phyloP scores from a whole-genome alignment of 768 basidiomycete genomes.

The Suillus americanus region DNA sequence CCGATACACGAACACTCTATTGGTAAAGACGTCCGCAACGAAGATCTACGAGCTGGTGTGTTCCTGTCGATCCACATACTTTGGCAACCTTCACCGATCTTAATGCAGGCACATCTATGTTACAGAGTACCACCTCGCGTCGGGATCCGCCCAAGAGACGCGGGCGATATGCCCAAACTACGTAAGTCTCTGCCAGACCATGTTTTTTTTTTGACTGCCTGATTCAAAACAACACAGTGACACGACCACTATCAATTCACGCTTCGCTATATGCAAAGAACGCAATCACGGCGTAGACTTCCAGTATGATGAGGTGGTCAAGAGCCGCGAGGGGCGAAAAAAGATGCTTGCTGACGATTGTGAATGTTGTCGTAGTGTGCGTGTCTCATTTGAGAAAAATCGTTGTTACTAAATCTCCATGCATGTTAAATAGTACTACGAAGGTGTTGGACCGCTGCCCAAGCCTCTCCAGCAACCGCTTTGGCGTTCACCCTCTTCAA shows the following conservation, averaged over 20 bases:
- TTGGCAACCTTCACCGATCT: not conserved
- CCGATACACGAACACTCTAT: not conserved
- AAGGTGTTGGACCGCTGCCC: conserved; percentile 72
- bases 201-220: not conserved
- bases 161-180: conserved; percentile 53
- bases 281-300: conserved; percentile 65
- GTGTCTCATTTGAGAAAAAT: conserved; percentile 18
- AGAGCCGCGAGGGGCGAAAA: conserved; percentile 61
- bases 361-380: conserved; percentile 76
- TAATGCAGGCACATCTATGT: not conserved
- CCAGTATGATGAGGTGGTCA: conserved; percentile 77
- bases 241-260: conserved; percentile 55
- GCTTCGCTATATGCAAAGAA: conserved; percentile 64
- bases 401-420: not conserved
- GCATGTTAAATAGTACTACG: conserved; percentile 63
- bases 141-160: conserved; percentile 46
- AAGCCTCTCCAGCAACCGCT: conserved; percentile 61
- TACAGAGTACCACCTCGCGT: not conserved
- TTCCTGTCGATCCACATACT: not conserved
- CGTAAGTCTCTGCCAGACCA: conserved; percentile 26
- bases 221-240: conserved; percentile 4
- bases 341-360: conserved; percentile 77
- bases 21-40: not conserved
- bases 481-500: conserved; percentile 65
- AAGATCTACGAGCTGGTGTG: not conserved